phyloP scores from a whole-genome alignment of 176 grass and related monocot genomes.

The Carex cristatella region DNA sequence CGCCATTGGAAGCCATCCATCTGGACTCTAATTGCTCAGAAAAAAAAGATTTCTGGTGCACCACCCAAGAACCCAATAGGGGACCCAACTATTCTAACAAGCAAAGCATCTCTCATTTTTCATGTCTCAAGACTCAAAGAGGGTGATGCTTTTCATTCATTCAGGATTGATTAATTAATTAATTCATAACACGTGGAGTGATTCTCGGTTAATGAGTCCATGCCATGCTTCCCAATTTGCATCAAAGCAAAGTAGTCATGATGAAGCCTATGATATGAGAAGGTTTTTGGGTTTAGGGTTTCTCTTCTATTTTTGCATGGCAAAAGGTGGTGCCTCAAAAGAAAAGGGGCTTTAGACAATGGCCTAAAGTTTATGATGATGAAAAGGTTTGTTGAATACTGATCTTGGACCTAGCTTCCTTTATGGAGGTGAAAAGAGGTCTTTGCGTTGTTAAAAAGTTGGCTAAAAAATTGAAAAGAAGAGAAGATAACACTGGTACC shows the following conservation, averaged over 20 bases:
- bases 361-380: constrained; percentile 7
- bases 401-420: constrained; percentile 33
- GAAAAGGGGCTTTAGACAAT: constrained; percentile 40
- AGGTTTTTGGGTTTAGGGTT: constrained; percentile 28
- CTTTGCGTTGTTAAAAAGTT: constrained; percentile 27
- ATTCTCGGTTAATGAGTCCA: constrained; percentile 16
- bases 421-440: constrained; percentile 47
- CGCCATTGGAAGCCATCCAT: constrained; percentile 19
- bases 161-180: constrained; percentile 32
- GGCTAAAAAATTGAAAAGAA: constrained; percentile 3
- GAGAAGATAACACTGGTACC: constrained; percentile 17
- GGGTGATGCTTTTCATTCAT: constrained; percentile 15
- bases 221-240: constrained; percentile 23
- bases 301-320: constrained; percentile 31
- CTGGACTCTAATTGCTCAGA: constrained; percentile 15
- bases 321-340: constrained; percentile 5
- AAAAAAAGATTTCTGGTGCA: constrained; percentile 5
- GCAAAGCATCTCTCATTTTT: background rate
- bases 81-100: constrained; percentile 11
- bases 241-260: constrained; percentile 16
- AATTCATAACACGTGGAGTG: constrained; percentile 45
- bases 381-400: constrained; percentile 23
- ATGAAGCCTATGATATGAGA: constrained; percentile 30
- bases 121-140: background rate
- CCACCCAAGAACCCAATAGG: constrained; percentile 6